Conservation (phyloP, 2,329 filamentous ascomycete genomes). For the Macroventuria anomochaeta region DNA sequence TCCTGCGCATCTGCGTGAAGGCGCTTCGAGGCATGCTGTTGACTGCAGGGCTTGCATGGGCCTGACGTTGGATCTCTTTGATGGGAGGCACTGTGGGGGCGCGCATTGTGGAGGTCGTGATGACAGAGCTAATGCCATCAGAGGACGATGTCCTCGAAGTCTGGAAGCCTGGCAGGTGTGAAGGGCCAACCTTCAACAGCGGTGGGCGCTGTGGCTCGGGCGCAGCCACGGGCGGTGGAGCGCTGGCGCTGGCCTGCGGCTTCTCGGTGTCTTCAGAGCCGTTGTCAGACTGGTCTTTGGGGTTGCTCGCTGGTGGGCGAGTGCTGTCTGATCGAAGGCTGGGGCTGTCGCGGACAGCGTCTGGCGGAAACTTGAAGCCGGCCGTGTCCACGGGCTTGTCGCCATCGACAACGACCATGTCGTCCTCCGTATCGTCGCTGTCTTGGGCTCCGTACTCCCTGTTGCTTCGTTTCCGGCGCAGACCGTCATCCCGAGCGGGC, state of each 20-base stretch:
- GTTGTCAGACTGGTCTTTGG: constrained; percentile 33
- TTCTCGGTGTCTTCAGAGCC: constrained; percentile 31
- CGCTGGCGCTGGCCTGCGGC: constrained; percentile 27
- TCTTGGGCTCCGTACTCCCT: constrained; percentile 35
- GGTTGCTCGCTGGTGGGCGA: constrained; percentile 26
- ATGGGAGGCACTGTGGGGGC: constrained; percentile 41
- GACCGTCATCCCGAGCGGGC: constrained; percentile 24
- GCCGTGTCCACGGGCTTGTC: constrained; percentile 30
- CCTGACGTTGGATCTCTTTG: constrained; percentile 37
- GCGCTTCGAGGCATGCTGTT: constrained; percentile 51
- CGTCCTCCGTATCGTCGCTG: constrained; percentile 44
- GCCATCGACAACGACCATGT: constrained; percentile 34
- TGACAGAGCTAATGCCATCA: constrained; percentile 51
- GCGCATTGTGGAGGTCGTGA: constrained; percentile 44
- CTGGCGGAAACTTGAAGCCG: constrained; percentile 30
- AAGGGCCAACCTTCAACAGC: constrained; percentile 53
- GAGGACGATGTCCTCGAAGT: constrained; percentile 55
- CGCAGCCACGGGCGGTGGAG: constrained; percentile 34
- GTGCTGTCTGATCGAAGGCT: constrained; percentile 33
- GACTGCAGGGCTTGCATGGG: constrained; percentile 28
- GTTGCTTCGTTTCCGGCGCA: constrained; percentile 32
- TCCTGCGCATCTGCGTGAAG: constrained; percentile 73
- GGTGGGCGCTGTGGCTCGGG: constrained; percentile 48
- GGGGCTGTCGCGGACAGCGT: constrained; percentile 34
- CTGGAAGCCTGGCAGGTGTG: constrained; percentile 57